Evolutionary conservation across 2,329 filamentous ascomycete species (phyloP).

Genomic region (Xenosphaeropsis pyriputrescens): DNA sequence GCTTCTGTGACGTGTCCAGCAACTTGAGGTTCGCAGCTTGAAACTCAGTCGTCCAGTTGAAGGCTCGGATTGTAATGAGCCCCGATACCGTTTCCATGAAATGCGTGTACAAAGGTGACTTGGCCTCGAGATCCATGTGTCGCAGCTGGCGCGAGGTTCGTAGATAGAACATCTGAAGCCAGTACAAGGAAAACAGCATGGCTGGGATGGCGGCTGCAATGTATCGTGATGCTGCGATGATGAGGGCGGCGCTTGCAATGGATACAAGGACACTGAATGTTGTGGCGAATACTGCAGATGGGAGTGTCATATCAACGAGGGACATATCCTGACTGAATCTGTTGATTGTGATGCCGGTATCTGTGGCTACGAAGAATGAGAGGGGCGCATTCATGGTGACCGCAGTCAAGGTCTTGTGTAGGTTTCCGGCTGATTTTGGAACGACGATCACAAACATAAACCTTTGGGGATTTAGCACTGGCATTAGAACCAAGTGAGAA

Average conservation of each 20-base stretch:
- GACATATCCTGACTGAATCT: constrained; percentile 15
- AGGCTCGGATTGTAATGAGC: constrained; percentile 25
- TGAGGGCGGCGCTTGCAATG: constrained; percentile 18
- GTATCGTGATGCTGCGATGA: constrained; percentile 18
- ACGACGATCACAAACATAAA: too few relatives aligned
- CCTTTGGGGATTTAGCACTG: too few relatives aligned
- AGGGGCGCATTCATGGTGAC: neutral
- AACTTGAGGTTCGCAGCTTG: neutral
- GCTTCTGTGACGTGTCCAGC: constrained; percentile 26
- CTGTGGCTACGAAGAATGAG: constrained; percentile 5
- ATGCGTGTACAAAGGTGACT: constrained; percentile 27
- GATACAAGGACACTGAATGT: constrained; percentile 18
- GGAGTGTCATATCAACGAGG: constrained; percentile 14
- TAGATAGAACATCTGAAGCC: constrained; percentile 25
- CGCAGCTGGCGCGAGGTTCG: constrained; percentile 31
- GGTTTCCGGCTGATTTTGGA: neutral
- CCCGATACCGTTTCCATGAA: constrained; percentile 27
- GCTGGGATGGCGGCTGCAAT: constrained; percentile 9
- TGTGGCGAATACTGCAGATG: constrained; percentile 14
- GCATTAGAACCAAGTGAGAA: too few relatives aligned
- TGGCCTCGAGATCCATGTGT: constrained; percentile 27
- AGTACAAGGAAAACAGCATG: constrained; percentile 2
- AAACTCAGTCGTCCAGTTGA: constrained; percentile 21
- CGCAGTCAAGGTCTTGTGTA: neutral
- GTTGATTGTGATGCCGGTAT: constrained; percentile 6